Evolutionary conservation across 345 rosid genomes (phyloP).

Genomic region (Brassica cretica): DNA sequence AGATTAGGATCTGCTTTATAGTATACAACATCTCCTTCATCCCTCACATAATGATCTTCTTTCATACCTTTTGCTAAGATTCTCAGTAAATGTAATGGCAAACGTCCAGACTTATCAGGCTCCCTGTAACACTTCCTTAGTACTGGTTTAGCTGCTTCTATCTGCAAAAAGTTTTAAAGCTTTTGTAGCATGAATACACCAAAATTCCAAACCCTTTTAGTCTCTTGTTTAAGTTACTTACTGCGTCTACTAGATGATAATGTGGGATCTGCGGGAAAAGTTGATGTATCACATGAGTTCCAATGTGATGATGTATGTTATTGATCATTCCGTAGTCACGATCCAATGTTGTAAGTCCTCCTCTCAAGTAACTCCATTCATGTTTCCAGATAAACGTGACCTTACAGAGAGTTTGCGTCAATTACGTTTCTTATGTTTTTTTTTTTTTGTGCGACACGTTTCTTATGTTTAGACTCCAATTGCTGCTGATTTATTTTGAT

Average conservation of each 20-base stretch:
- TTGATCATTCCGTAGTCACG: slow-evolving; percentile 85
- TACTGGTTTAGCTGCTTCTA: slow-evolving; percentile 83
- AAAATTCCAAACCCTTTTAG: background rate
- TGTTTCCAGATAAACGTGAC: slow-evolving; percentile 29
- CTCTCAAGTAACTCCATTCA: slow-evolving; percentile 94
- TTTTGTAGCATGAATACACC: background rate
- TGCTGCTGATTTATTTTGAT: too few relatives aligned
- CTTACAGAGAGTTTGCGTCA: background rate
- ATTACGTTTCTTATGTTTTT: too few relatives aligned
- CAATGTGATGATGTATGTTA: slow-evolving; percentile 89
- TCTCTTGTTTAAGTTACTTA: slow-evolving; percentile 34
- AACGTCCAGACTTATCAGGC: slow-evolving; percentile 67
- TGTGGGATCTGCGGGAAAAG: slow-evolving; percentile 98
- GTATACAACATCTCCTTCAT: slow-evolving; percentile 68
- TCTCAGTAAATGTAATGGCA: slow-evolving; percentile 62
- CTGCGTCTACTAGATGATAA: slow-evolving; percentile 86
- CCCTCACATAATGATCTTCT: slow-evolving; percentile 70
- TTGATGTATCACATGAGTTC: slow-evolving; percentile 92
- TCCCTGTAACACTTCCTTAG: slow-evolving; percentile 75
- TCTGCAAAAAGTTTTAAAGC: slow-evolving; percentile 38
- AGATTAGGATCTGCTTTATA: slow-evolving; percentile 58
- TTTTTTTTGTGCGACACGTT: too few relatives aligned
- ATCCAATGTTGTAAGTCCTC: slow-evolving; percentile 89
- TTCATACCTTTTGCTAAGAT: slow-evolving; percentile 55
- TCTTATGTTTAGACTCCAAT: too few relatives aligned